Base-by-base conservation (phyloP, 257 asterid genomes). In the Buddleja alternifolia region DNA sequence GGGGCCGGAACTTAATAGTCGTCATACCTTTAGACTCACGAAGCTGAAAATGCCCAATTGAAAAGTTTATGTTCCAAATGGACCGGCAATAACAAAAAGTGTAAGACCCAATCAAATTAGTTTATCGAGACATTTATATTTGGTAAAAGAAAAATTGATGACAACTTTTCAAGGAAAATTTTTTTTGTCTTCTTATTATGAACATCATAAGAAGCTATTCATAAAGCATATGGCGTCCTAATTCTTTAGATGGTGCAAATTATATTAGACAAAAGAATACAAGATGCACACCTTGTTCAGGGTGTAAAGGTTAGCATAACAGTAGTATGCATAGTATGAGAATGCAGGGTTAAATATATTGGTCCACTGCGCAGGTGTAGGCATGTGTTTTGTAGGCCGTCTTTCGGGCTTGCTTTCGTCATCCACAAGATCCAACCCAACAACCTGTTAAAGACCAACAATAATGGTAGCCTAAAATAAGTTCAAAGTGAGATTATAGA, bases 371-470 rank as follows among this genome's bases (percentile, higher is more conserved):
- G 78, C 85, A 2, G 95, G 95, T 15, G 95, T 85, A 64, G 90
- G 95, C 95, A 88, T 88, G 83, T 88, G 95, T 74, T 88, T 88
- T 50, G 95, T 88, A 34, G 95, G 95, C 70, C 92, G 79, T 68
- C 95, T 83, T 82, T 88, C 95, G 53, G 95, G 95, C 73, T 88
- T 88, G 84, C 88, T 88, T 78, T 88, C 95, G 41, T 88, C 95
- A 65, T 88, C 95, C 79, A 88, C 95, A 77, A 85, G 84, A 80
- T 88, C 95, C 80, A 88, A 79, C 48, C 95, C 95, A 70, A 88
- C 95, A 50, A 88, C 95, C 95, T 88, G 82, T 58, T 41, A 37
- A 24, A 61, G 14, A 46, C 59, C 25, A 61, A 47, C 62, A 15
- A 36, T 0, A 37, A 42, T 14, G 68, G 32, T 24, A 25, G 41